These are phyloP conservation scores for Dimocarpus longan DNA, from an alignment of 345 rosid genomes.

Conservation along the genomic window DNA sequence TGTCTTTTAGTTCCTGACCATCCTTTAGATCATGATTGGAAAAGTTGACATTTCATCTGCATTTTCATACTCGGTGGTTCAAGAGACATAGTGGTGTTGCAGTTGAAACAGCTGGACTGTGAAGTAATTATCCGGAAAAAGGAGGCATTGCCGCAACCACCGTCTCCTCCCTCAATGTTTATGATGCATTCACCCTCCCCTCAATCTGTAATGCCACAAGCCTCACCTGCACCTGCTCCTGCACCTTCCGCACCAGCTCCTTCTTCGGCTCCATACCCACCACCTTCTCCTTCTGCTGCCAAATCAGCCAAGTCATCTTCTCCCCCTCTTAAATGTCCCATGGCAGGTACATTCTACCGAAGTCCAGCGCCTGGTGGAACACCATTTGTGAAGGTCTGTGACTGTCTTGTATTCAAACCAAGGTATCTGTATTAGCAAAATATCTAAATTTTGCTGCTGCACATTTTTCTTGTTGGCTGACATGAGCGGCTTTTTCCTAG, in stretches of 20 bases:
- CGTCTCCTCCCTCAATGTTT: conserved; percentile 51
- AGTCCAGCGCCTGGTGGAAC: conserved; percentile 80
- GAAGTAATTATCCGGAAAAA: conserved; percentile 80
- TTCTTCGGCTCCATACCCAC: conserved; percentile 37
- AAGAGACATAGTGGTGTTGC: conserved; percentile 83
- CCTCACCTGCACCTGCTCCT: no score
- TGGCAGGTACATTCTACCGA: conserved; percentile 92
- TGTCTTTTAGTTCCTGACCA: conserved; percentile 4
- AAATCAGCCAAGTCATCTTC: conserved; percentile 56
- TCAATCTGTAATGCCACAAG: conserved; percentile 27
- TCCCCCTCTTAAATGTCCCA: conserved; percentile 82
- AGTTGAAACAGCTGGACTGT: conserved; percentile 81
- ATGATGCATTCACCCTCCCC: no score
- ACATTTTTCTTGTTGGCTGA: conserved; percentile 1
- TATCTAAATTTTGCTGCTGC: background rate
- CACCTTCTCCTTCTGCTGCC: conserved; percentile 48
- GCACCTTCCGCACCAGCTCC: conserved; percentile 45
- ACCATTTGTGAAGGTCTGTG: conserved; percentile 70
- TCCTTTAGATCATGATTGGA: background rate
- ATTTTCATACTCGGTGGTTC: conserved; percentile 84
- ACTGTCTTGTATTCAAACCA: conserved; percentile 17
- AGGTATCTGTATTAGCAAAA: conserved; percentile 2
- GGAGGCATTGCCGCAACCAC: conserved; percentile 77
- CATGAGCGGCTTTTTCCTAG: conserved; percentile 36
- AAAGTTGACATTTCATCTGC: conserved; percentile 9